Base-by-base conservation (phyloP, 768 basidiomycete genomes). In the Tylopilus rubrobrunneus region DNA sequence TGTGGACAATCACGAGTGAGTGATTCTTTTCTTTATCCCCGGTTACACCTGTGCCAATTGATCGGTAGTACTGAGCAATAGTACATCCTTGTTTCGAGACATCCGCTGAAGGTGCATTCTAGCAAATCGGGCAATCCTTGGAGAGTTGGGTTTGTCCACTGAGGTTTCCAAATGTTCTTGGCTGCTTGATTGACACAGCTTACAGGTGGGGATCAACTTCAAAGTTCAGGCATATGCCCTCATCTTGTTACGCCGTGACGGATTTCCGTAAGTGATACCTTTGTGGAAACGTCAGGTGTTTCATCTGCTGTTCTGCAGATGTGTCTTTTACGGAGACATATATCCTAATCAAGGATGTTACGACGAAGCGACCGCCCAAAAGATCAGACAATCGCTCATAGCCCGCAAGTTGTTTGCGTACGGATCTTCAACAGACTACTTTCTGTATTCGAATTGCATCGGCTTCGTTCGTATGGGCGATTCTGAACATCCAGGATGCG, bases 1-100 rank as follows among this genome's bases (percentile, higher is more conserved):
- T 62, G 90, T 92, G 7, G 90, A 93, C 62, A 93, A 92, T 67
- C 90, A 93, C 59, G 91, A 93, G 90, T 91, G 57, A 70, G 86
- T 72, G 10, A 36, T 48, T 3, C 11, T 1, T 31, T 15, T 27
- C 25, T 7, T 50, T 36, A 36, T 50, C 11, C 41, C 7, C 33
- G 3, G 21, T 43, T 28, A n/a, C 15, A 11, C 33, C 4, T 2
- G 56, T 42, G 15, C 41, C 39, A 11, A 53, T 25, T 55, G 51
- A 29, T 36, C 55, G 33, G 48, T 56, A 89, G 87, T 57, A 90
- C 88, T 89, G 72, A 72, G 72, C 34, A 44, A 83, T 71, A 63
- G 67, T 33, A 19, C 17, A 11, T 64, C 11, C 45, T 33, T 46
- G 17, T 49, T 25, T 57, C 29, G 23, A 49, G n/a, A 21, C 7